A percentile compares a stretch with the other conserved stretches of the same genome.
Conservation (phyloP, 371 early-diverging fungal species). For the Funneliformis caledonium region DNA sequence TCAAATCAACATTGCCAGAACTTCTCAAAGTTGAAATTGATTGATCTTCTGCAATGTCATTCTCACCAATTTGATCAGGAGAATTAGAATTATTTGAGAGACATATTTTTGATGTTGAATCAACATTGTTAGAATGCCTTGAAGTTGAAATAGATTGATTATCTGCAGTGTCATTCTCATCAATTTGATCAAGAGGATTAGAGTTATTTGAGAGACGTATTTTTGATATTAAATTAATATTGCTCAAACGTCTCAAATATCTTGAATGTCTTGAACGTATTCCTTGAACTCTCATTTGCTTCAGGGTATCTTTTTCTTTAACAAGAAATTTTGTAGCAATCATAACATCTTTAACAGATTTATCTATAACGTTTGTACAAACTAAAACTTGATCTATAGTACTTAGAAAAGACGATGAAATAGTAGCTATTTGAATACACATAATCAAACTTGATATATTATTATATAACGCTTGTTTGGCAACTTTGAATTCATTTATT, state of each 20-base stretch:
- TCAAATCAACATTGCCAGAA: too few species aligned
- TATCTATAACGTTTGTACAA: conserved; percentile 45
- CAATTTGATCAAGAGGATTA: too few species aligned
- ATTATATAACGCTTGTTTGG: conserved; percentile 72
- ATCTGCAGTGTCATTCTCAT: too few species aligned
- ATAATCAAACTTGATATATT: conserved; percentile 68
- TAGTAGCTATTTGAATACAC: conserved; percentile 65
- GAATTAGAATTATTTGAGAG: too few species aligned
- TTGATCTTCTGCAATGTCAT: too few species aligned
- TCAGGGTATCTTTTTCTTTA: conserved; percentile 51
- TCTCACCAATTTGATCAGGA: too few species aligned
- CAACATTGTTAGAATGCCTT: not conserved
- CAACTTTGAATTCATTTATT: conserved; percentile 63
- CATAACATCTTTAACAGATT: conserved; percentile 48
- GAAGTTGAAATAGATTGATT: too few species aligned
- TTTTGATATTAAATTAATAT: not conserved
- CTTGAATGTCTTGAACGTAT: too few species aligned
- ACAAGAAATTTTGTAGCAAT: conserved; percentile 45
- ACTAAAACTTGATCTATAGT: conserved; percentile 23
- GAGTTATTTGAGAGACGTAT: too few species aligned
- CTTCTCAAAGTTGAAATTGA: too few species aligned
- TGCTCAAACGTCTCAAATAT: not conserved
- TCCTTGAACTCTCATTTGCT: conserved; percentile 22
- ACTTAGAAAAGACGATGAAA: conserved; percentile 46
- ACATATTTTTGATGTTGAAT: too few species aligned